Evolutionary conservation across 1,284 basidiomycete species (phyloP), one percentile per base, ranked within the genome.

Genomic region (Rhodofomes roseus): DNA sequence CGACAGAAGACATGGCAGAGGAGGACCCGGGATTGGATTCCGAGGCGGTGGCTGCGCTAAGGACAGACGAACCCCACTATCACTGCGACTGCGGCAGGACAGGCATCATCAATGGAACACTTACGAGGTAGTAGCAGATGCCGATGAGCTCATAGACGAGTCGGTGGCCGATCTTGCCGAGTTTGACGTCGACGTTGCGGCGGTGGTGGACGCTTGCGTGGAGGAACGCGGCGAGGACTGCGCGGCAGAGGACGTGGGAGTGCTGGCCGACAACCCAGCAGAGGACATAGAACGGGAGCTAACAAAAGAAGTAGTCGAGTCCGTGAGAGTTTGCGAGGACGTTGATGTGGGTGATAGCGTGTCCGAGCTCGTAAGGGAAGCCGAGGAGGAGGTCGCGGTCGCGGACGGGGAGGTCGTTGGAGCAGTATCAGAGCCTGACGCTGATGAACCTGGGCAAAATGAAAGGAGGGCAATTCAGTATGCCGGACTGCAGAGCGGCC

Each of bases 261-360:
- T 25, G 20, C 39, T 41, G 31, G 56, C 34, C 20, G 46, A 31
- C 36, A 50, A 29, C 22, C 56, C 23, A 48, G 34, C 20, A 56
- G 60, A 58, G 54, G 60, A 58, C 60, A 61, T 61, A 56, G 54
- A 61, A 23, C 18, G 55, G 40, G 50, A 36, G 55, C 44, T 44
- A 36, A 56, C 37, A 54, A n/a, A 20, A 25, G 55, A n/a, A 44
- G 51, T 31, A 9, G 59, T 41, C 8, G 55, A 40, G 39, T 36
- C 51, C 41, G 55, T 58, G 52, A 41, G 41, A 43, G 57, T 54
- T 8, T 29, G 60, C 44, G 57, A 40, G 25, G 27, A 4, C 27
- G 41, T 51, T 14, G 54, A 50, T n/a, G 56, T 48, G 23, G 53
- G 36, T 22, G 56, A 31, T 53, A 16, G 20, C 22, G 60, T 50